These are phyloP conservation scores for Amanita inopinata DNA, from an alignment of 768 basidiomycete species.

Conservation along the genomic window DNA sequence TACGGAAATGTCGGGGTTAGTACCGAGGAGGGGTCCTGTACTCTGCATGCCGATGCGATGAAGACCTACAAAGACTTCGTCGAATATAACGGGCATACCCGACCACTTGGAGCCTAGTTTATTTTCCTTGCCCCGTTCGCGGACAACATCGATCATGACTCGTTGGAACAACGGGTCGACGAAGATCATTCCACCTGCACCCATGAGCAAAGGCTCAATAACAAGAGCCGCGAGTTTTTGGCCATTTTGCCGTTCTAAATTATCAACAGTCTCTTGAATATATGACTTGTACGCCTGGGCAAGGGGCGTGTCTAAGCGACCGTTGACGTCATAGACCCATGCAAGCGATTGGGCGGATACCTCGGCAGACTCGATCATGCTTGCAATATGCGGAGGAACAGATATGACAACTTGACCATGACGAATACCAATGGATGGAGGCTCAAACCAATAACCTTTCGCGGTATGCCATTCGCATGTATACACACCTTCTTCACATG, in stretches of 20 bases:
- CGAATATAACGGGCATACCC: constrained; percentile 85
- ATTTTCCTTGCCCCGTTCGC: constrained; percentile 29
- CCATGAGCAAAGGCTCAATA: constrained; percentile 87
- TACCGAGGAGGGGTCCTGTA: constrained; percentile 54
- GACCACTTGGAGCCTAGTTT: constrained; percentile 31
- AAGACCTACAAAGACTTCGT: constrained; percentile 94
- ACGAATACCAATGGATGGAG: constrained; percentile 67
- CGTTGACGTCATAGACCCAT: constrained; percentile 61
- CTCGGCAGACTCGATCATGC: constrained; percentile 18
- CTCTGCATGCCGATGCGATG: constrained; percentile 75
- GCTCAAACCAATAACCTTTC: constrained; percentile 89
- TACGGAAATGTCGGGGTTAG: constrained; percentile 79
- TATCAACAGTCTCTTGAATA: constrained; percentile 42
- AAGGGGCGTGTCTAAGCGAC: constrained; percentile 49
- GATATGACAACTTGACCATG: constrained; percentile 45
- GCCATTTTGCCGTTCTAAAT: constrained; percentile 30
- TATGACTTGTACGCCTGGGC: constrained; percentile 54
- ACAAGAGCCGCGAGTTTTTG: constrained; percentile 64
- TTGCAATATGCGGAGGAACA: constrained; percentile 40
- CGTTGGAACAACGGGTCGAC: constrained; percentile 96
- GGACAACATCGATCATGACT: constrained; percentile 72
- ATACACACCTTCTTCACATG: constrained; percentile 84
- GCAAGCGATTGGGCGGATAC: constrained; percentile 37
- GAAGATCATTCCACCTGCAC: constrained; percentile 95
- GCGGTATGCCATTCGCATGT: constrained; percentile 95